A percentile compares a stretch with the other conserved stretches of the same genome.
Evolutionary conservation across 2,329 filamentous ascomycete genomes (phyloP).

Genomic region (Trichoderma guizhouense): DNA sequence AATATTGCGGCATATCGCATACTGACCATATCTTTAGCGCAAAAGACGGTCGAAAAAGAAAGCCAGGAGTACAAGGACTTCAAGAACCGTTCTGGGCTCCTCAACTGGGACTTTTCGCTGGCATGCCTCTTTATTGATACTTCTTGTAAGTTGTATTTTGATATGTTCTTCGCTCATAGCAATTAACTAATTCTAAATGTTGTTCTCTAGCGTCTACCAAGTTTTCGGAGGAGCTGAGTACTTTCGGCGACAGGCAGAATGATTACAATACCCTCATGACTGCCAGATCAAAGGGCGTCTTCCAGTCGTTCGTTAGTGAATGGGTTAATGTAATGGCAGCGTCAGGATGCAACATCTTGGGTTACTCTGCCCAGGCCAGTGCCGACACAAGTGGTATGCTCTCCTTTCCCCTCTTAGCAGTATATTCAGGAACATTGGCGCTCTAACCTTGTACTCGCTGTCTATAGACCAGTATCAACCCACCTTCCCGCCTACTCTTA

Average conservation of each 20-base stretch:
- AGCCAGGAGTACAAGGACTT: neutral
- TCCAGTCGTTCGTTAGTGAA: neutral
- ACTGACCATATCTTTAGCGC: neutral
- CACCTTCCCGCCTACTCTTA: neutral
- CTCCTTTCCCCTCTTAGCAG: neutral
- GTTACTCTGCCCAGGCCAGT: neutral
- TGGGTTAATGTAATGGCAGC: neutral
- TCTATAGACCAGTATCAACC: neutral
- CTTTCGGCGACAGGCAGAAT: neutral
- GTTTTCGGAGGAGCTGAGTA: neutral
- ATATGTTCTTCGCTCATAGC: neutral
- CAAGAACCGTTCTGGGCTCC: neutral
- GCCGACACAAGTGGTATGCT: neutral
- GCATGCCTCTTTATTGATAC: neutral
- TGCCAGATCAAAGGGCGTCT: neutral
- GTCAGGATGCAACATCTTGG: neutral
- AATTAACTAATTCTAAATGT: neutral
- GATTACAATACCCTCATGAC: neutral
- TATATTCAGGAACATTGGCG: no score
- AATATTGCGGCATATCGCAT: neutral
- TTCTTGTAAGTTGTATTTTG: neutral
- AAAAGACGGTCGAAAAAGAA: neutral
- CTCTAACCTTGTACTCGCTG: neutral
- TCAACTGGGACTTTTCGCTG: neutral
- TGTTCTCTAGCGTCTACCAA: neutral